These are phyloP conservation scores for Komagataella kurtzmanii DNA, from an alignment of 805 yeast species.

Conservation along the genomic window DNA sequence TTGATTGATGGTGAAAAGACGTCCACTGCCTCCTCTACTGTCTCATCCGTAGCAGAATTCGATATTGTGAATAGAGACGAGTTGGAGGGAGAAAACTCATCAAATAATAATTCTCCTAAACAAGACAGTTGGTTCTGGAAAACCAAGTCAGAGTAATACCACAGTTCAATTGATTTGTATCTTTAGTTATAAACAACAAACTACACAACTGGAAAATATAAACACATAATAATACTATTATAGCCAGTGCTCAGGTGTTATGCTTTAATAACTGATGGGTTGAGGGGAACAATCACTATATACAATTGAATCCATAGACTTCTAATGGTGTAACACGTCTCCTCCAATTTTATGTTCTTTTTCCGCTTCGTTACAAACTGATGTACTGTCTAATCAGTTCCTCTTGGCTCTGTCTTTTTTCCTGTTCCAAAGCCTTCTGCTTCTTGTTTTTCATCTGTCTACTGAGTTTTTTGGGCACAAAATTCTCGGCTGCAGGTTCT, in stretches of 20 bases:
- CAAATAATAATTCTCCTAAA: background rate
- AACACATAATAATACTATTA: background rate
- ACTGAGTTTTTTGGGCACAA: conserved; percentile 36
- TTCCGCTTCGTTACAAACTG: conserved; percentile 17
- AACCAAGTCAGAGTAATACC: background rate
- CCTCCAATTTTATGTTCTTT: background rate
- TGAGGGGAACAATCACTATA: background rate
- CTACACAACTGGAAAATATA: background rate
- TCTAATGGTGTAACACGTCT: background rate
- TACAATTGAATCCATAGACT: background rate
- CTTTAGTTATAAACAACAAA: background rate
- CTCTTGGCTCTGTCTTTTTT: conserved; percentile 14
- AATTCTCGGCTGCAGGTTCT: conserved; percentile 50
- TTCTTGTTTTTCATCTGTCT: conserved; percentile 33
- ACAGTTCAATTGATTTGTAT: background rate
- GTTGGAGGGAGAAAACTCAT: background rate
- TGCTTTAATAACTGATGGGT: background rate
- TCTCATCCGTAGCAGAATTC: background rate
- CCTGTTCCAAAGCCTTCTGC: conserved; percentile 13
- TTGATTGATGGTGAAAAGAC: background rate
- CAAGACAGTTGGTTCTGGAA: background rate
- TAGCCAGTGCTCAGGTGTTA: background rate
- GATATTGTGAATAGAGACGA: background rate
- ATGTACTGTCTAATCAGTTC: conserved; percentile 26
- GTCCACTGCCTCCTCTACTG: background rate